Evolutionary conservation across 768 basidiomycete species (phyloP), one percentile per base, ranked within the genome.

Genomic region (Clavulina sp.): DNA sequence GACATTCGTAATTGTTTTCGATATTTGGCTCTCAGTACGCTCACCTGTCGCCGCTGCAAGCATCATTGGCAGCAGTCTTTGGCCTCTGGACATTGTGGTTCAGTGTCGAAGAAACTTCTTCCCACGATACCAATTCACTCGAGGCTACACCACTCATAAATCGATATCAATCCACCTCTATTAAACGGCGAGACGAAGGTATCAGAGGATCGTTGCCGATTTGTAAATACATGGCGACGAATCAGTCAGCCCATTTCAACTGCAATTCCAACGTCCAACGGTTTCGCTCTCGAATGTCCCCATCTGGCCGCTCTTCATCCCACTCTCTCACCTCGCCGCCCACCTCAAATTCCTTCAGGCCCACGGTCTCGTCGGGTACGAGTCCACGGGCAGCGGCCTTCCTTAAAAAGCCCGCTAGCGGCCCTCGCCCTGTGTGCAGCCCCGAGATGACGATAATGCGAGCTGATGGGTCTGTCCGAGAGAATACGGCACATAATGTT

Each of bases 391-490:
- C 13, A 13, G 43, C 13, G 43, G 43, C 43, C 13, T 13, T 9
- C 13, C 43, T 13, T 1, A 46, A 16, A 28, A 46, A 46, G 26
- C 43, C 13, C 13, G 43, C 43, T 13, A 46, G 43, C 43, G 43
- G 43, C 1, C 16, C 43, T 13, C 43, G 43, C 9, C 43, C 43
- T 28, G 43, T 46, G 43, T 46, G 43, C 9, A 46, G 43, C 43
- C 43, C 43, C 9, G 43, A 46, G 9, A 46, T 46, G 24, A 46
- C 43, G 26, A 46, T 46, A 28, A 46, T 46, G 26, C 43, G 43
- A 26, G 43, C 13, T 46, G 13, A 9, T 13, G 43, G 43, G n/a
- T n/a, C n/a, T 13, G 13, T 46, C 13, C 13, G 43, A 24, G 43
- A 13, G 13, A 46, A 24, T 26, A 46, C 13, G 9, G 43, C 16